These are phyloP conservation scores for Phanerodontia chrysosporium DNA, from an alignment of 768 basidiomycete species.

Conservation along the genomic window DNA sequence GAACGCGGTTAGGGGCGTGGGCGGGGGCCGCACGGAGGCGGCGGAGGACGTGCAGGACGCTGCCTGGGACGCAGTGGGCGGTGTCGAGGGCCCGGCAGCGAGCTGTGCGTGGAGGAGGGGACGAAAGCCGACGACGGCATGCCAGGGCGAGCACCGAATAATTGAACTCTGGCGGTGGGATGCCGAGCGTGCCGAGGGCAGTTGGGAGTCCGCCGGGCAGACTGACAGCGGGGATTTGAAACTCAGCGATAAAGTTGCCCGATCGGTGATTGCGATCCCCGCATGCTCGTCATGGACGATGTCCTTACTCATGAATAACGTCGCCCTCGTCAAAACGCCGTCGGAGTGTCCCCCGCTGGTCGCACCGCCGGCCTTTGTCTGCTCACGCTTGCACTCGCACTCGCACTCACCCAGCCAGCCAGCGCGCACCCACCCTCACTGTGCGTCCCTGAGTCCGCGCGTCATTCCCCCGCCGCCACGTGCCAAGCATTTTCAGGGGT, in stretches of 20 bases:
- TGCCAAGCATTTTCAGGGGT: conserved; percentile 12
- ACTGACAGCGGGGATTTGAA: background rate
- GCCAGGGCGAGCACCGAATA: conserved; percentile 2
- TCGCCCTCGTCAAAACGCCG: background rate
- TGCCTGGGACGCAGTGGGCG: background rate
- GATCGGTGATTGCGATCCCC: conserved; percentile 7
- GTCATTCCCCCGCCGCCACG: conserved; percentile 6
- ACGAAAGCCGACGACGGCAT: conserved; percentile 4
- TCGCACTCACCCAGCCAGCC: no score
- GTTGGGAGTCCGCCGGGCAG: background rate
- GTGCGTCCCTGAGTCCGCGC: background rate
- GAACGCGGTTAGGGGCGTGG: background rate
- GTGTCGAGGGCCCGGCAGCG: background rate
- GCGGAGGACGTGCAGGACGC: background rate
- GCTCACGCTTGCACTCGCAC: no score
- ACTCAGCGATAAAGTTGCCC: background rate
- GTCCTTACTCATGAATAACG: background rate
- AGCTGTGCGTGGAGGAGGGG: conserved; percentile 2
- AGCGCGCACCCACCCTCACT: no score
- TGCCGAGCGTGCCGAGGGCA: background rate
- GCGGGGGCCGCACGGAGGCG: no score
- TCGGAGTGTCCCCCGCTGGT: no score
- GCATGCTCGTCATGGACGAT: background rate
- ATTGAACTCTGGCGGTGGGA: background rate
- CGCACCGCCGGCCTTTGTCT: no score